Base-by-base conservation (phyloP, 169 alveolate species). In the Plasmodium falciparum region DNA sequence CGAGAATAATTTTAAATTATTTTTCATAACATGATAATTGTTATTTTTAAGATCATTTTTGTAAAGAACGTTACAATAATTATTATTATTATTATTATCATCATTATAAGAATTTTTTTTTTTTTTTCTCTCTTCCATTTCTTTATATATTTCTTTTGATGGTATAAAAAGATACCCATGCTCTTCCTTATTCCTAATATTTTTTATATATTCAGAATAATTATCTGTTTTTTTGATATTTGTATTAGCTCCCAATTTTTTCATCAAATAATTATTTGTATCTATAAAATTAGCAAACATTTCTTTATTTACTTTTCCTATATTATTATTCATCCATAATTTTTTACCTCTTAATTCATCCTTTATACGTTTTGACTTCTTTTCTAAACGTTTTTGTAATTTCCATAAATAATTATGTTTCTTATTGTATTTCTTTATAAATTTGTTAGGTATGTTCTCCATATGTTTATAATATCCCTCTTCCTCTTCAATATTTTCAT, bases 121-220 rank as follows among this genome's bases (percentile, higher is more conserved):
- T 62, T 20, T 20, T 17, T 62, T 62, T 62, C 13, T 62, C 49
- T 24, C 13, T 17, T 62, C 71, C 13, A 13, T 66, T 52, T 63
- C 12, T 33, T 67, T 45, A 49, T 50, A 50, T 11, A 12, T 12
- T 9, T 66, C 73, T 49, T 58, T 80, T 43, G 90, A 66, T 17
- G 90, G 90, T 33, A 80, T 69, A 61, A 80, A 33, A 50, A 80
- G 52, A 54, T 80, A 80, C 5, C 90, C 90, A 39, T 69, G 54
- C 22, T 56, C 39, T 43, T 22, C 22, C 33, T 47, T 29, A 26
- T 62, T 33, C 15, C 45, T 80, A 5, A 6, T 39, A 47, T 45
- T 33, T 61, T 73, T 54, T 47, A 11, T 6, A 6, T 56, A 6
- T 5, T 50, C 73, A 11, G 39, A 26, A 9, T 17, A 17, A 8